Evolutionary conservation across 345 rosid genomes (phyloP).

Genomic region (Eucalyptus regnans): DNA sequence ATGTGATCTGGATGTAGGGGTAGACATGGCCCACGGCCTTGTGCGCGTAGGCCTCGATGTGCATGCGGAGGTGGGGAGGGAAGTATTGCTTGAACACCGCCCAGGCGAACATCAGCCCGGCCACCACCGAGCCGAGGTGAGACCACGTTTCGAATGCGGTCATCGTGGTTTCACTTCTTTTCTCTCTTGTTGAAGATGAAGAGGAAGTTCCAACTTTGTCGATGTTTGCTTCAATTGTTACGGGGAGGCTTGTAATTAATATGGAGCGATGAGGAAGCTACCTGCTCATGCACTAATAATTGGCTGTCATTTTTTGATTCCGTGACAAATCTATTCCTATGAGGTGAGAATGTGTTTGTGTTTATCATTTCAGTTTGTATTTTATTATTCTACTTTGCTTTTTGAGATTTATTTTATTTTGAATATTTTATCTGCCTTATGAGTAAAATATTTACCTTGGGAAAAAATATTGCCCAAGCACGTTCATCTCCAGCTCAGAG

Average conservation of each 20-base stretch:
- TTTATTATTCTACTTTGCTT: too few species aligned
- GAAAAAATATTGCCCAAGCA: too few species aligned
- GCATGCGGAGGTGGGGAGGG: not conserved
- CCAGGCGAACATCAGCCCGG: not conserved
- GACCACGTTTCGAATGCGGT: not conserved
- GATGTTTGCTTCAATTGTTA: not conserved
- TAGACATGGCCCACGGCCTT: not conserved
- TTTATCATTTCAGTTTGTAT: too few species aligned
- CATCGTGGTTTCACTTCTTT: not conserved
- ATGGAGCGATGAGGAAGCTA: not conserved
- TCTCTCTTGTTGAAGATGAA: not conserved
- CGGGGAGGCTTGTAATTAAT: not conserved
- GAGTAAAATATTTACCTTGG: too few species aligned
- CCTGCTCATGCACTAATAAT: not conserved
- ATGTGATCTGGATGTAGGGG: not conserved
- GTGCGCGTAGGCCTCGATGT: not conserved
- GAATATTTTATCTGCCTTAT: too few species aligned
- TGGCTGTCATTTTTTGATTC: too few species aligned
- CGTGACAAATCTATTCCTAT: too few species aligned
- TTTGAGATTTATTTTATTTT: not conserved
- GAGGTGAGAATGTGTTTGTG: too few species aligned
- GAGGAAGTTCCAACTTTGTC: not conserved
- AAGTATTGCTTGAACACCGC: not conserved
- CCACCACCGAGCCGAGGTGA: not conserved
- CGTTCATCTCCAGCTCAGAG: too few species aligned